Percentiles rank a stretch among this genome's conserved stretches.
Evolutionary conservation across 305 asterid genomes (phyloP).

Genomic region (Lippia alba): DNA sequence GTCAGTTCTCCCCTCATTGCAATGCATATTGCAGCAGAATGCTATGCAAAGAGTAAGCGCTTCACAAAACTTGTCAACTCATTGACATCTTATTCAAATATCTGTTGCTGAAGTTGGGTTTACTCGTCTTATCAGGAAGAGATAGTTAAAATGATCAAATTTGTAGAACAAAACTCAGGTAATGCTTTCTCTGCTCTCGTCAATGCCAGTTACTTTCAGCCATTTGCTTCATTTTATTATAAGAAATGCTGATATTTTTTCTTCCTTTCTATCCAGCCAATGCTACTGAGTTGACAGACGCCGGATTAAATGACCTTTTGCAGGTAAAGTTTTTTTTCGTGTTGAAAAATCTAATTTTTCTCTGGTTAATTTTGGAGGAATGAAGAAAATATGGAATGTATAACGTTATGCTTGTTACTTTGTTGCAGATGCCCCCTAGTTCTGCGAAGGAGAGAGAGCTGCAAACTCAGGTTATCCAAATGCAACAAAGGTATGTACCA

Average conservation of each 20-base stretch:
- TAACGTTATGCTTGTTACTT: constrained; percentile 5
- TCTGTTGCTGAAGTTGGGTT: constrained; percentile 35
- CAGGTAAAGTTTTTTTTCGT: constrained; percentile 35
- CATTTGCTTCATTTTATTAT: constrained; percentile 19
- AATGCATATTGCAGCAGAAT: constrained; percentile 78
- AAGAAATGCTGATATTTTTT: constrained; percentile 10
- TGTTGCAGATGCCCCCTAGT: constrained; percentile 50
- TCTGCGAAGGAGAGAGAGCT: constrained; percentile 71
- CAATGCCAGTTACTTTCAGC: constrained; percentile 15
- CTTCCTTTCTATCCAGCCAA: constrained; percentile 50
- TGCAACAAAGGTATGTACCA: constrained; percentile 69
- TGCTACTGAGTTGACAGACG: constrained; percentile 55
- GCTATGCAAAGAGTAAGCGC: constrained; percentile 73
- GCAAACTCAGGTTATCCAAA: constrained; percentile 74
- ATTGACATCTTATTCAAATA: constrained; percentile 2
- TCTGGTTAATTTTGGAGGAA: neutral
- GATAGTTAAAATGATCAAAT: constrained; percentile 71
- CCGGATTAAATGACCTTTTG: constrained; percentile 49
- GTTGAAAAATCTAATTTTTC: neutral
- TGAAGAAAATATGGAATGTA: neutral
- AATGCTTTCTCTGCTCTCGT: constrained; percentile 21
- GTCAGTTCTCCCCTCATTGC: constrained; percentile 81
- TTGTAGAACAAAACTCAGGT: constrained; percentile 82
- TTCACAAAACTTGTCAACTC: constrained; percentile 15
- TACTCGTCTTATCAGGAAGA: constrained; percentile 70